phyloP scores from a whole-genome alignment of 2,329 filamentous ascomycete genomes.

The Apiospora pterosperma region DNA sequence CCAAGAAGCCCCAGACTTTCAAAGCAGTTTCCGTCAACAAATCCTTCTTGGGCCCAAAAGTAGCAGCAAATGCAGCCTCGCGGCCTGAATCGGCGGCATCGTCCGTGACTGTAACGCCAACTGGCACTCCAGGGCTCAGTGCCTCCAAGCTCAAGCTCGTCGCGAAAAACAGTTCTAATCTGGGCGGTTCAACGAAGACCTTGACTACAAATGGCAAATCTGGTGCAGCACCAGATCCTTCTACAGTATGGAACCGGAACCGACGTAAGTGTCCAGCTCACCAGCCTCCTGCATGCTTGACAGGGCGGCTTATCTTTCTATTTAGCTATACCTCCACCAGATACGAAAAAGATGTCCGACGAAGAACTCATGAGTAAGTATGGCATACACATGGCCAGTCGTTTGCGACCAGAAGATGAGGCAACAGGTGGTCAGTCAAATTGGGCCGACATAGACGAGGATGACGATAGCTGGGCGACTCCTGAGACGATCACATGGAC shows the following conservation, averaged over 20 bases:
- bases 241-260: conserved; percentile 86
- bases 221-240: conserved; percentile 63
- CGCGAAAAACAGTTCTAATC: conserved; percentile 66
- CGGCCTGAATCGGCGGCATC: conserved; percentile 48
- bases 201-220: conserved; percentile 55
- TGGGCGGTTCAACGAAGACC: conserved; percentile 47
- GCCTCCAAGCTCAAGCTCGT: conserved; percentile 68
- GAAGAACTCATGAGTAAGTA: conserved; percentile 82
- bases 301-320: conserved; percentile 11
- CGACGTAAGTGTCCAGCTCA: conserved; percentile 53
- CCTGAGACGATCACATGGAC: conserved; percentile 85
- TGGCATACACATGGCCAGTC: conserved; percentile 79
- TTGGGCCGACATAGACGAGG: conserved; percentile 88
- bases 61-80: conserved; percentile 34
- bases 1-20: conserved; percentile 76
- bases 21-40: conserved; percentile 85
- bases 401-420: conserved; percentile 75
- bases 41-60: conserved; percentile 76
- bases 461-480: conserved; percentile 70
- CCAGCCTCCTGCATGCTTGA: conserved; percentile 10
- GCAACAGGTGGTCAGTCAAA: conserved; percentile 66
- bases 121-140: conserved; percentile 43
- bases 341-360: conserved; percentile 80
- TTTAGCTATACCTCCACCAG: conserved; percentile 59
- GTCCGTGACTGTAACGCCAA: conserved; percentile 40